Evolutionary conservation across 1,139 yeast genomes (phyloP).

Genomic region (Kodamaea arcana): DNA sequence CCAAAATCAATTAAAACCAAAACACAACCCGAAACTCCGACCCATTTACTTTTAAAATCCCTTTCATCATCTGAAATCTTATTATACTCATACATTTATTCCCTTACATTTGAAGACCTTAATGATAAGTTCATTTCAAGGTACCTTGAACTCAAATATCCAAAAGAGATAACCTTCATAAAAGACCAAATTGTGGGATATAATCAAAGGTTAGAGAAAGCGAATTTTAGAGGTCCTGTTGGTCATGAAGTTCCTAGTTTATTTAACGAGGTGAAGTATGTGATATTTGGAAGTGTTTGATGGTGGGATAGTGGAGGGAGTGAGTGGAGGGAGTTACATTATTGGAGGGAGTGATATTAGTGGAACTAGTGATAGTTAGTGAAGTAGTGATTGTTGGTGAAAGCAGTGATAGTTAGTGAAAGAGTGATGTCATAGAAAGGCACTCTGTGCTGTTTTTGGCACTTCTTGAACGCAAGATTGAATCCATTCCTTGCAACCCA

Average conservation of each 20-base stretch:
- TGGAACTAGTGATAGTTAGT: too few relatives aligned
- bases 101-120: slow-evolving; percentile 30
- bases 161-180: slow-evolving; percentile 17
- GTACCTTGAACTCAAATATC: slow-evolving; percentile 26
- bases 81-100: slow-evolving; percentile 37
- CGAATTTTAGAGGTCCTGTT: slow-evolving; percentile 20
- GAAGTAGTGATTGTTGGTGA: too few relatives aligned
- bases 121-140: slow-evolving; percentile 43
- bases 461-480: too few relatives aligned
- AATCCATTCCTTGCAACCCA: too few relatives aligned
- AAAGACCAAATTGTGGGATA: slow-evolving; percentile 8
- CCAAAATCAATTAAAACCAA: too few relatives aligned
- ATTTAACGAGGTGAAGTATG: slow-evolving; percentile 30
- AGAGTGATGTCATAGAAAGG: too few relatives aligned
- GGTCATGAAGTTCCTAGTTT: slow-evolving; percentile 33
- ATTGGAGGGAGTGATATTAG: too few relatives aligned
- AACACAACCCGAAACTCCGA: too few relatives aligned
- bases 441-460: too few relatives aligned
- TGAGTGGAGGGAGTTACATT: too few relatives aligned
- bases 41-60: slow-evolving; percentile 6
- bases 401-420: too few relatives aligned
- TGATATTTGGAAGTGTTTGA: too few relatives aligned
- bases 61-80: slow-evolving; percentile 28
- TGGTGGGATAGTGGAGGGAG: neutral
- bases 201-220: slow-evolving; percentile 7